phyloP scores from a whole-genome alignment of 2,329 filamentous ascomycete species.

The Epichloe gansuensis region DNA sequence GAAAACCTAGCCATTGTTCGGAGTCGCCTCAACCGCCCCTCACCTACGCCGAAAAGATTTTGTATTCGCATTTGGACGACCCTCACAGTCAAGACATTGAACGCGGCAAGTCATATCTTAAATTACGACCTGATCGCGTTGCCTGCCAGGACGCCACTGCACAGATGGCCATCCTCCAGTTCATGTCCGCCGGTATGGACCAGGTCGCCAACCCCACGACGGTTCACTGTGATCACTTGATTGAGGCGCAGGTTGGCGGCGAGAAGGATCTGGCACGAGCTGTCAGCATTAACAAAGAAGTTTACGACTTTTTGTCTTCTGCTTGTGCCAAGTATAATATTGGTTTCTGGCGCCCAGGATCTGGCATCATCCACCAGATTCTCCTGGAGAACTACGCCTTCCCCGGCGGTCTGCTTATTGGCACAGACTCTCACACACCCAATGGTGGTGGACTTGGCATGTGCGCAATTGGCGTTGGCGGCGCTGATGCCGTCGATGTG shows the following conservation, averaged over 20 bases:
- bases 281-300: conserved; percentile 93
- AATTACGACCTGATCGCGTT: conserved; percentile 91
- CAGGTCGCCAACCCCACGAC: conserved; percentile 88
- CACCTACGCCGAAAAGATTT: conserved; percentile 94
- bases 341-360: conserved; percentile 97
- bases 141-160: conserved; percentile 99
- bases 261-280: conserved; percentile 88
- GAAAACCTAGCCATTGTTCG: conserved; percentile 93
- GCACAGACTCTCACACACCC: conserved; percentile 95
- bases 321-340: conserved; percentile 99
- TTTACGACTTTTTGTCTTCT: conserved; percentile 91
- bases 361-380: conserved; percentile 99
- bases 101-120: conserved; percentile 90
- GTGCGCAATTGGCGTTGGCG: conserved; percentile 90
- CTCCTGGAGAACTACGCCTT: conserved; percentile 98
- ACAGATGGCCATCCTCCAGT: conserved; percentile 99
- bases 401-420: conserved; percentile 94
- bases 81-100: conserved; percentile 93
- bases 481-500: conserved; percentile 96
- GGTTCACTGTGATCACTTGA: conserved; percentile 98
- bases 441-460: conserved; percentile 95
- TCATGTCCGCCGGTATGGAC: conserved; percentile 98
- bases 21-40: conserved; percentile 77
- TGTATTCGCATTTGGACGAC: conserved; percentile 97
- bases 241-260: conserved; percentile 91